Evolutionary conservation across 352 stramenopile species (phyloP), one percentile per base, ranked within the genome.

Genomic region (Phytophthora tubulina): DNA sequence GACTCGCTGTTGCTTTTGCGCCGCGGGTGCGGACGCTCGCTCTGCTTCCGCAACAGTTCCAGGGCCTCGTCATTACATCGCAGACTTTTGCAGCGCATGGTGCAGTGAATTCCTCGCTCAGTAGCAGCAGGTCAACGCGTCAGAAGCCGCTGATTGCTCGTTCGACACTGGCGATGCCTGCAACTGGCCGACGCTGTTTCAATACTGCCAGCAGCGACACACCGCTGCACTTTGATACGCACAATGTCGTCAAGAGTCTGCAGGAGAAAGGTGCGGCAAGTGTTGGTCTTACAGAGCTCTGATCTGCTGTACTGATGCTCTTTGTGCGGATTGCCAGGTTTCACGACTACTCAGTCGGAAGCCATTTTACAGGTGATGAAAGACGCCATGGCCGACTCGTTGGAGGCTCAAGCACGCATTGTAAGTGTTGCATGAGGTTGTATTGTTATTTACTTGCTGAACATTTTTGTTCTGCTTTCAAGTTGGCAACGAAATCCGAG

Each of bases 401-500:
- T 96, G 17, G 84, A 91, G 21, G 82, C 82, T 2, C 89, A 96
- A 63, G 70, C 86, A 15, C 79, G 86, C 32, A 79, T 94, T 41
- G 87, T 92, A 78, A 60, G 82, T 82, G 51, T 17, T 74, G 30
- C 9, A 41, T 54, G 42, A 33, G 6, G 2, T 51, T 51, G 3
- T 57, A 31, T 11, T 21, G 38, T 53, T 55, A 1, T 32, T 33
- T 50, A n/a, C 2, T 50, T 54, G 3, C 3, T 67, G 3, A 15
- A 66, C 30, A 33, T 14, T 38, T 31, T 44, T 13, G 17, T 57
- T 53, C 15, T 53, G 32, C 42, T 57, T 39, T 48, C 46, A 57
- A 96, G 89, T 67, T 96, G 38, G 89, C 88, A 53, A 94, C 89
- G 67, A 96, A 96, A 73, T 86, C 86, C 13, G 89, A 96, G 70